Evolutionary conservation across 75 land plant species (phyloP).

Genomic region (Pinus taeda): DNA sequence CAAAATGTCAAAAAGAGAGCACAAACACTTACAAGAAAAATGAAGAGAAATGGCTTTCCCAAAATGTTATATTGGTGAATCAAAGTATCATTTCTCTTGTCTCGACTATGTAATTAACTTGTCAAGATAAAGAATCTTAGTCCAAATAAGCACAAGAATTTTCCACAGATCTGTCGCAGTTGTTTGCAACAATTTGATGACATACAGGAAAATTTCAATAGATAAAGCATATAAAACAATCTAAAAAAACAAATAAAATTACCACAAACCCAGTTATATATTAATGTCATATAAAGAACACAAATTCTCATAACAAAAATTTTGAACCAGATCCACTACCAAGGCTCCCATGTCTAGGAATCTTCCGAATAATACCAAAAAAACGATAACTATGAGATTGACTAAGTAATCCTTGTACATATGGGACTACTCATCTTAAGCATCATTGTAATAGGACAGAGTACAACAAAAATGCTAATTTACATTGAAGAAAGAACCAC

Average conservation of each 20-base stretch:
- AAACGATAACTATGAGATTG: conserved; percentile 87
- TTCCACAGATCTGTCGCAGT: conserved; percentile 83
- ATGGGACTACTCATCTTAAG: no score
- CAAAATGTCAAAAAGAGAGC: no score
- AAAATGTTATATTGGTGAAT: background rate
- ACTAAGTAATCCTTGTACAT: conserved; percentile 72
- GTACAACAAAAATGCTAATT: no score
- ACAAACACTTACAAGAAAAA: no score
- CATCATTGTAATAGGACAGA: no score
- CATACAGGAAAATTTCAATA: conserved; percentile 95
- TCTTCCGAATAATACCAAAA: conserved; percentile 82
- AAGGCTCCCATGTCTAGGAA: conserved; percentile 98
- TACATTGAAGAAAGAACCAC: no score
- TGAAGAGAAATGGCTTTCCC: no score
- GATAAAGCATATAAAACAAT: conserved; percentile 66
- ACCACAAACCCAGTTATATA: background rate
- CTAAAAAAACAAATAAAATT: background rate
- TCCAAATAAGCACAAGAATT: conserved; percentile 96
- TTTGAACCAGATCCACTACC: conserved; percentile 89
- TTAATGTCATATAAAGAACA: background rate
- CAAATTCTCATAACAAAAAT: background rate
- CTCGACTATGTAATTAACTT: conserved; percentile 44
- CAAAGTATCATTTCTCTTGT: background rate
- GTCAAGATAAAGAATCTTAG: conserved; percentile 93
- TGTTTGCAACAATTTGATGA: conserved; percentile 90